Evolutionary conservation across 139 green algal species (phyloP).

Genomic region (Spirogloea muscicola): DNA sequence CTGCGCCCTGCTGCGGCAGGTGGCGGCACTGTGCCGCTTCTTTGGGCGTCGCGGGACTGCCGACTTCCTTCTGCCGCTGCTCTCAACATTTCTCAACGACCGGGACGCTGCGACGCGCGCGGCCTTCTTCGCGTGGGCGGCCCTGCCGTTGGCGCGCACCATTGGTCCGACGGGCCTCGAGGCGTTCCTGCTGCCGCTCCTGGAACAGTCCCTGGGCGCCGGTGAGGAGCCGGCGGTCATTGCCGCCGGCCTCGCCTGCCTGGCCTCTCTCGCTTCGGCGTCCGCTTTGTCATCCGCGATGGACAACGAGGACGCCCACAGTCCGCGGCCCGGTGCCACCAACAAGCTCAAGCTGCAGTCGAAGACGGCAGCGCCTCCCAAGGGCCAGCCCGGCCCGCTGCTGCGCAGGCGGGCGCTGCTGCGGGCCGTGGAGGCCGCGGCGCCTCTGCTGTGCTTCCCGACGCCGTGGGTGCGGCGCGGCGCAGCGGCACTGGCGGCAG

Average conservation of each 20-base stretch:
- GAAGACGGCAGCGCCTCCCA: background rate
- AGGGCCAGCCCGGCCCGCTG: too few relatives aligned
- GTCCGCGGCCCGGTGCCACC: too few relatives aligned
- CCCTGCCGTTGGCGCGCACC: conserved; percentile 26
- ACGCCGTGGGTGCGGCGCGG: conserved; percentile 53
- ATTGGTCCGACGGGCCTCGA: conserved; percentile 55
- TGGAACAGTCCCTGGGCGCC: conserved; percentile 73
- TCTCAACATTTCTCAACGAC: conserved; percentile 95
- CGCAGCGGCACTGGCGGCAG: conserved; percentile 64
- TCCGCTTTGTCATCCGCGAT: too few relatives aligned
- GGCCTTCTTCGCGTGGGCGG: conserved; percentile 27
- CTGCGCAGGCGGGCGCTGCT: conserved; percentile 64
- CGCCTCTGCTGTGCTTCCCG: conserved; percentile 53
- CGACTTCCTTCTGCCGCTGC: conserved; percentile 81
- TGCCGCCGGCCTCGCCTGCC: conserved; percentile 63
- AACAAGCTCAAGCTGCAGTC: background rate
- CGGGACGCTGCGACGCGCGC: conserved; percentile 69
- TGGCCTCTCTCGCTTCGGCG: conserved; percentile 50
- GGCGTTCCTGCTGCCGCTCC: conserved; percentile 85
- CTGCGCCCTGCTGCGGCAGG: conserved; percentile 48
- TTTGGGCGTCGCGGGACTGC: conserved; percentile 60
- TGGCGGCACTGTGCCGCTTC: conserved; percentile 49
- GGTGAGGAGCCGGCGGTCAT: conserved; percentile 60
- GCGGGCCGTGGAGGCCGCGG: conserved; percentile 46
- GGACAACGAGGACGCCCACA: too few relatives aligned